A percentile compares a stretch with the other conserved stretches of the same genome.
phyloP scores from a whole-genome alignment of 2,329 filamentous ascomycete species.

The Pseudonectria foliicola region DNA sequence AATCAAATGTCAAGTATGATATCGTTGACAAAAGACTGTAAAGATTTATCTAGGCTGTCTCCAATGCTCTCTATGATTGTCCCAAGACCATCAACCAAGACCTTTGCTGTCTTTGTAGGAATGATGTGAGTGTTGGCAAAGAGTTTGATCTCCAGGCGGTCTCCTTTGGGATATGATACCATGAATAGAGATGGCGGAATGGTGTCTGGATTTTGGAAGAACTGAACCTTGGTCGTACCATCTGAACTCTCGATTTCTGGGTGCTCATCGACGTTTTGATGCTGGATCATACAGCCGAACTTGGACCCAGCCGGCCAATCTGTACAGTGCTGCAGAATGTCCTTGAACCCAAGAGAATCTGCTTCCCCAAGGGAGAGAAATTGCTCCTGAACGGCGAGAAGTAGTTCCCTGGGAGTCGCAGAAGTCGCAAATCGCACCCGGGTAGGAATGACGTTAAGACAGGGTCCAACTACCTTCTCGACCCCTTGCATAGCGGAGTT shows the following conservation, averaged over 20 bases:
- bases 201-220: conserved; percentile 2
- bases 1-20: background rate
- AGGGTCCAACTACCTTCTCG: conserved; percentile 30
- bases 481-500: conserved; percentile 29
- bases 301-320: conserved; percentile 6
- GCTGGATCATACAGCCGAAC: conserved; percentile 11
- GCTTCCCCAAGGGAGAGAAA: conserved; percentile 7
- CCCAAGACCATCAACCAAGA: background rate
- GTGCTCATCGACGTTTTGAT: conserved; percentile 17
- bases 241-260: conserved; percentile 4
- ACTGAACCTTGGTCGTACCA: background rate
- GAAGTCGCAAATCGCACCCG: conserved; percentile 23
- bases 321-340: conserved; percentile 12
- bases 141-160: conserved; percentile 1
- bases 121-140: conserved; percentile 3
- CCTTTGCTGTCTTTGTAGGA: background rate
- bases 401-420: conserved; percentile 2
- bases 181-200: background rate
- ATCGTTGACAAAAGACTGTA: conserved; percentile 1
- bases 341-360: conserved; percentile 9
- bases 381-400: conserved; percentile 9
- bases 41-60: background rate
- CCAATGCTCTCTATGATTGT: background rate
- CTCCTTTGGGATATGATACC: conserved; percentile 1
- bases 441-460: conserved; percentile 34